Evolutionary conservation across 129 eudicot species (phyloP).

Genomic region (Tanacetum coccineum): DNA sequence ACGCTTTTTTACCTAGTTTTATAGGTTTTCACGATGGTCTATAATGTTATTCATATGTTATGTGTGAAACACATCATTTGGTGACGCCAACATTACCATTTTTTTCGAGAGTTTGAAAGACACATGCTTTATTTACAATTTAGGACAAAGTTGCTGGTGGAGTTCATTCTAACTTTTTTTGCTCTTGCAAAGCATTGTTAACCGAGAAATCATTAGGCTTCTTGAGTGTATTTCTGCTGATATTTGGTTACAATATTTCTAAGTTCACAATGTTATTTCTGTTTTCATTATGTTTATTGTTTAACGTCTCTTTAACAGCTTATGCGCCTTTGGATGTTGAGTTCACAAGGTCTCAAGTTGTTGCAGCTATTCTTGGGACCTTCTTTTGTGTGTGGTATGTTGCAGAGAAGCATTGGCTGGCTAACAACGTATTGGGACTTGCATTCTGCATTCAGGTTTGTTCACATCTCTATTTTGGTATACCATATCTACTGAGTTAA

Average conservation of each 20-base stretch:
- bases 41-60: not conserved
- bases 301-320: slow-evolving; percentile 17
- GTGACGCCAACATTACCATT: not conserved
- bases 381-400: slow-evolving; percentile 98
- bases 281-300: slow-evolving; percentile 11
- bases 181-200: slow-evolving; percentile 3
- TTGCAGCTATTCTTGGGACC: slow-evolving; percentile 93
- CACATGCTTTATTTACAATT: no score
- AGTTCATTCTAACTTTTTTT: not conserved
- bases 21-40: not conserved
- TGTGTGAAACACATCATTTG: not conserved
- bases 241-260: slow-evolving; percentile 7
- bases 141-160: not conserved
- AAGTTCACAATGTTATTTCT: not conserved
- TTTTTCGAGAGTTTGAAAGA: not conserved
- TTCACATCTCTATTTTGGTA: not conserved
- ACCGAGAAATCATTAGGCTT: not conserved
- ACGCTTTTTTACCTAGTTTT: not conserved
- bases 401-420: slow-evolving; percentile 96
- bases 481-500: not conserved
- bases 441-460: slow-evolving; percentile 98
- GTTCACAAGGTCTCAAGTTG: slow-evolving; percentile 89
- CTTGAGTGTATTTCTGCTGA: slow-evolving; percentile 7
- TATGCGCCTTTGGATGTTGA: slow-evolving; percentile 81
- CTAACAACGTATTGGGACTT: slow-evolving; percentile 90